These are phyloP conservation scores for Pneumocystis carinii DNA, from an alignment of 1,139 yeast genomes.

Conservation along the genomic window DNA sequence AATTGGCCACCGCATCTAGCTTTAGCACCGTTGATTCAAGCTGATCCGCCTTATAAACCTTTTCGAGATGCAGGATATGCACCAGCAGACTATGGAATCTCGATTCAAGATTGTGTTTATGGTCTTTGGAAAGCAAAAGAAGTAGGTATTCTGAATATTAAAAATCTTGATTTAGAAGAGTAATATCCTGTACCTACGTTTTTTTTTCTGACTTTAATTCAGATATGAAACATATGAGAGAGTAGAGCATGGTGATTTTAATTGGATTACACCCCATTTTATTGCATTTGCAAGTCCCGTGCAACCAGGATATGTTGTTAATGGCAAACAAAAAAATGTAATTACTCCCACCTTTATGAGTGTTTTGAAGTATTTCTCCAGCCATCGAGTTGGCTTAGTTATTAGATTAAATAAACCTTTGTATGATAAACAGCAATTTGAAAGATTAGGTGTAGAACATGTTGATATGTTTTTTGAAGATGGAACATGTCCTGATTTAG, in stretches of 20 bases:
- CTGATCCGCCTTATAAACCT: slow-evolving; percentile 85
- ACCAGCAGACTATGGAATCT: slow-evolving; percentile 79
- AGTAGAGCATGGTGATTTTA: slow-evolving; percentile 94
- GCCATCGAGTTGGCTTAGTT: slow-evolving; percentile 67
- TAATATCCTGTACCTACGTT: slow-evolving; percentile 10
- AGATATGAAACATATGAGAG: slow-evolving; percentile 76
- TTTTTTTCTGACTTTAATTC: background rate
- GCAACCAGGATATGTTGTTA: slow-evolving; percentile 31
- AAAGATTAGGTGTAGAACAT: slow-evolving; percentile 70
- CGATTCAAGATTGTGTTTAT: slow-evolving; percentile 87
- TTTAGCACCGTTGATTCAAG: slow-evolving; percentile 80
- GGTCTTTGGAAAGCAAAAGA: slow-evolving; percentile 99
- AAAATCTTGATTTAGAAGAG: slow-evolving; percentile 79
- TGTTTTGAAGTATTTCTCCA: slow-evolving; percentile 60
- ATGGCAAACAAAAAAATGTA: slow-evolving; percentile 19
- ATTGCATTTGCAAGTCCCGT: slow-evolving; percentile 98
- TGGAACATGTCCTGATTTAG: slow-evolving; percentile 94
- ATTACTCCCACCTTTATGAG: slow-evolving; percentile 58
- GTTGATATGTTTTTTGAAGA: slow-evolving; percentile 93
- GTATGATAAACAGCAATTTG: slow-evolving; percentile 72
- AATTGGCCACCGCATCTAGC: slow-evolving; percentile 98
- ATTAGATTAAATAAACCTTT: slow-evolving; percentile 84
- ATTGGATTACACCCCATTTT: slow-evolving; percentile 79
- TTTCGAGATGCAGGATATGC: slow-evolving; percentile 97
- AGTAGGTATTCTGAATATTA: slow-evolving; percentile 70